A percentile compares a stretch with the other conserved stretches of the same genome.
Conservation (phyloP, 805 yeast genomes). For the Zygoascus tannicola region DNA sequence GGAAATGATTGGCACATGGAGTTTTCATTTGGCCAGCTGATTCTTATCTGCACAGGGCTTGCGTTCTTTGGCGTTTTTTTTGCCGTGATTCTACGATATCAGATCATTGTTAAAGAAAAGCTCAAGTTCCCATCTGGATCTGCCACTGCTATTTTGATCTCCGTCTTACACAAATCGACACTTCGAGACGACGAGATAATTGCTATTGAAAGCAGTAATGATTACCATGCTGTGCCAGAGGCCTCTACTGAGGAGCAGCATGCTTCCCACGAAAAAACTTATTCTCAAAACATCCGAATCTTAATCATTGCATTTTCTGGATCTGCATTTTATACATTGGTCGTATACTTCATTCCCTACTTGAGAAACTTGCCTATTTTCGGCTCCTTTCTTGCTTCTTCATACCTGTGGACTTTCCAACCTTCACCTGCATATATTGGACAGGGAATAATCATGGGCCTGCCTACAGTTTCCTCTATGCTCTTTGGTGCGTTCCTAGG, state of each 20-base stretch:
- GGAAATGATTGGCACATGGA: slow-evolving; percentile 13
- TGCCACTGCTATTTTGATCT: slow-evolving; percentile 89
- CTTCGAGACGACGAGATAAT: slow-evolving; percentile 7
- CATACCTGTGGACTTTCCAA: slow-evolving; percentile 78
- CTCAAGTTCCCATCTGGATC: slow-evolving; percentile 91
- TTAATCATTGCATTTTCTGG: slow-evolving; percentile 51
- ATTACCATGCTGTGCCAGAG: slow-evolving; percentile 11
- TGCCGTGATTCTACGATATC: slow-evolving; percentile 79
- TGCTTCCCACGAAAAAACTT: slow-evolving; percentile 16
- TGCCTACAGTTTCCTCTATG: slow-evolving; percentile 86
- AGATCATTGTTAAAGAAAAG: slow-evolving; percentile 79
- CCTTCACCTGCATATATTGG: slow-evolving; percentile 97
- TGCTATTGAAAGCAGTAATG: slow-evolving; percentile 1
- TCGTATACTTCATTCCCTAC: slow-evolving; percentile 65
- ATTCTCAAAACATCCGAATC: slow-evolving; percentile 47
- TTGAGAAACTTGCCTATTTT: slow-evolving; percentile 65
- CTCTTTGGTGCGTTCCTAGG: slow-evolving; percentile 81
- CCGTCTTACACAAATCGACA: slow-evolving; percentile 62
- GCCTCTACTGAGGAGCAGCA: slow-evolving; percentile 9
- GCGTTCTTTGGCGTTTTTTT: slow-evolving; percentile 94
- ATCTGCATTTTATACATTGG: slow-evolving; percentile 64
- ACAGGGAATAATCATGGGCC: slow-evolving; percentile 96
- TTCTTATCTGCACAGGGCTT: slow-evolving; percentile 77
- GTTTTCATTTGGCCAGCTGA: slow-evolving; percentile 43
- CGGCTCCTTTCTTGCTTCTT: slow-evolving; percentile 51